Conservation (phyloP, 148 eudicot genomes). For the Persicaria tinctoria region DNA sequence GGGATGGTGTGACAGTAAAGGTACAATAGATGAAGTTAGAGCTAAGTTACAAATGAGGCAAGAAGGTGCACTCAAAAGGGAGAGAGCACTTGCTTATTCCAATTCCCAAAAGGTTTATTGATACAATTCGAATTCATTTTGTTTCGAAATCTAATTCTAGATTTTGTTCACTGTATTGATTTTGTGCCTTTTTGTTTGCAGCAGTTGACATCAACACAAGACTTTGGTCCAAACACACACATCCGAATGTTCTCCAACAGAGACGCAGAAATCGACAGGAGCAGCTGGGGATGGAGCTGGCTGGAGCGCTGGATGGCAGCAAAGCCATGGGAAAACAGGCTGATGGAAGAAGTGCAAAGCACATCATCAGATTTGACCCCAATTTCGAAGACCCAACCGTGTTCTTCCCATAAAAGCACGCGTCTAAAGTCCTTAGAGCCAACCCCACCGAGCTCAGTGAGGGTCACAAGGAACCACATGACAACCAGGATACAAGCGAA, state of each 20-base stretch:
- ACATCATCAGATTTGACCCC: slow-evolving; percentile 45
- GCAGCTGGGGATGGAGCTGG: slow-evolving; percentile 89
- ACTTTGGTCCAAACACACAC: slow-evolving; percentile 26
- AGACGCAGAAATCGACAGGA: slow-evolving; percentile 43
- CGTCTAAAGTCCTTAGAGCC: slow-evolving; percentile 38
- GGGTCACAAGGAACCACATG: slow-evolving; percentile 58
- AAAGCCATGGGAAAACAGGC: slow-evolving; percentile 84
- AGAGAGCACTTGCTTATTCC: slow-evolving; percentile 87
- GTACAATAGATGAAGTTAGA: slow-evolving; percentile 69
- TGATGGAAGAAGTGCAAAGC: slow-evolving; percentile 61
- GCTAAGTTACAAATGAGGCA: slow-evolving; percentile 85
- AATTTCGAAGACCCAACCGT: slow-evolving; percentile 30
- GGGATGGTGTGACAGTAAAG: slow-evolving; percentile 93
- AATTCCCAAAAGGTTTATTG: slow-evolving; percentile 70
- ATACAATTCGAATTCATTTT: background rate
- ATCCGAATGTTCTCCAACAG: slow-evolving; percentile 36
- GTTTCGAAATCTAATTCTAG: background rate
- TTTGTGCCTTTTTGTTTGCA: slow-evolving; percentile 9
- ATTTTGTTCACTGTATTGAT: too few relatives aligned
- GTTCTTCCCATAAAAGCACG: slow-evolving; percentile 18
- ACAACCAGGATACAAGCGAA: slow-evolving; percentile 70
- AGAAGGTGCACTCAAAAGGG: slow-evolving; percentile 90
- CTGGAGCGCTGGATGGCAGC: slow-evolving; percentile 97
- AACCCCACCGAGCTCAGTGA: slow-evolving; percentile 32
- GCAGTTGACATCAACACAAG: slow-evolving; percentile 58